Evolutionary conservation across 2,329 filamentous ascomycete species (phyloP), one percentile per base, ranked within the genome.

Genomic region (Sclerotinia subarctica): DNA sequence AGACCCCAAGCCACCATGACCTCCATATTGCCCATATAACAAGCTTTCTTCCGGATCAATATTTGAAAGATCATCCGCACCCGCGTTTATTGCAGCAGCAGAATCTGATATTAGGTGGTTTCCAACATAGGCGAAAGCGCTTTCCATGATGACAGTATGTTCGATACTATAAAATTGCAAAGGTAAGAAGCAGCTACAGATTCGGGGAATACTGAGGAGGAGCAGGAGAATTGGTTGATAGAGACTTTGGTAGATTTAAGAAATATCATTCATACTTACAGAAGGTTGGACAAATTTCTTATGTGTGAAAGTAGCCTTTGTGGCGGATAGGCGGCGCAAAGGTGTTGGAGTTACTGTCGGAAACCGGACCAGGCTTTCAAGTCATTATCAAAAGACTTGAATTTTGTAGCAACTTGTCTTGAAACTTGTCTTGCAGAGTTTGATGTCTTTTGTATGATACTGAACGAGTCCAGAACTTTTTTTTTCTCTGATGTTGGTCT

Each of bases 31-130:
- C 74, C 88, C 86, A 76, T 92, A 92, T 58, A 96, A 85, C 72
- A 94, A 85, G 81, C 86, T 91, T 80, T 96, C 93, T 76, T 96
- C 93, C 46, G 88, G 83, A 73, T 93, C 90, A 76, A 90, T 84
- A 51, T 86, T 86, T 52, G 88, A 90, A 44, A 90, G 80, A 70
- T 88, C 88, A 80, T 96, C 93, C 88, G 76, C 75, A 75, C 87
- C 90, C 72, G 93, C 93, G 76, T 96, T 96, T 80, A 97, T 97
- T 71, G 90, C 92, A 69, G 90, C 89, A 66, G 90, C 91, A 64
- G 90, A 93, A 80, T 94, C 91, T 76, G 91, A 93, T 77, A 95
- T 88, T 74, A 94, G 83, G 80, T 94, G 90, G 81, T 95, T 96
- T 76, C 90, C 91, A 76, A 94, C 87, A 80, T 95, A 90, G 71